These are phyloP conservation scores for Phytophthora parvispora DNA, from an alignment of 352 stramenopile species.

Conservation along the genomic window DNA sequence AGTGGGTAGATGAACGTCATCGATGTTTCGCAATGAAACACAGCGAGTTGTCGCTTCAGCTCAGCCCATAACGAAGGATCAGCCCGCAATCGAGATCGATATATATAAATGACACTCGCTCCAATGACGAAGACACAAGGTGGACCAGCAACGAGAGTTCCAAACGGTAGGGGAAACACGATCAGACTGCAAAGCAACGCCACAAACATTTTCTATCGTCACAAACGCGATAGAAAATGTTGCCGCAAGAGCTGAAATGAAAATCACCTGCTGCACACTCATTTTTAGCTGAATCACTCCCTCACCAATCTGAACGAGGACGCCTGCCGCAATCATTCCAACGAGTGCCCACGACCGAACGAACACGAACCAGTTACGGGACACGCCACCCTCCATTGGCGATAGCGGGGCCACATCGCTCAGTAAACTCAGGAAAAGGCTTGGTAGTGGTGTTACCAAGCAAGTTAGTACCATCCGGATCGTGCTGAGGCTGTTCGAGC, in stretches of 20 bases:
- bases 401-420: no score
- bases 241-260: background rate
- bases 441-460: no score
- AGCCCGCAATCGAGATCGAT: background rate
- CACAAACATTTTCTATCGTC: no score
- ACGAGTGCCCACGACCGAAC: no score
- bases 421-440: no score
- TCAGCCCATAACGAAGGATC: background rate
- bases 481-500: no score
- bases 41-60: background rate
- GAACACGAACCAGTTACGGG: no score
- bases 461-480: no score
- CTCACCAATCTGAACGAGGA: no score
- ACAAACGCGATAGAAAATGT: background rate
- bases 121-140: background rate
- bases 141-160: conserved; percentile 19
- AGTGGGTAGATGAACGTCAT: conserved; percentile 31
- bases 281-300: conserved; percentile 10
- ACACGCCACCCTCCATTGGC: no score
- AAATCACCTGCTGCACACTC: background rate
- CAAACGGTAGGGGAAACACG: conserved; percentile 46
- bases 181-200: background rate
- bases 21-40: conserved; percentile 15
- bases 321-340: no score
- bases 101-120: conserved; percentile 5